These are phyloP conservation scores for Pestalotiopsis sp. DNA, from an alignment of 2,329 filamentous ascomycete genomes.

Conservation along the genomic window DNA sequence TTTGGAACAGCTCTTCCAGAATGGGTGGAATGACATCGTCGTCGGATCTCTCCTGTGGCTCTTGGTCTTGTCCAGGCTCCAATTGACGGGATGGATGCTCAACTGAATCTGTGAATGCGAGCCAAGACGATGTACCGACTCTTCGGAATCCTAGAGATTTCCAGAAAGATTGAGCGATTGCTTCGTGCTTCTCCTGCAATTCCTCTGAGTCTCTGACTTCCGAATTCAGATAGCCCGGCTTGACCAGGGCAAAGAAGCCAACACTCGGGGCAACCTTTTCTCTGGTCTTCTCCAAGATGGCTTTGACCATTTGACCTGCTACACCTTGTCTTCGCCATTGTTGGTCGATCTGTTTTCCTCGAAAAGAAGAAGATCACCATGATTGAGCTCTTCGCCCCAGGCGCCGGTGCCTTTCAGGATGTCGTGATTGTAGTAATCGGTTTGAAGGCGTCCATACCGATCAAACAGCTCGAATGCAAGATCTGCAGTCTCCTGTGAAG, in stretches of 20 bases:
- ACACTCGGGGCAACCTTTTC: constrained; percentile 7
- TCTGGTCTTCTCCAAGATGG: constrained; percentile 30
- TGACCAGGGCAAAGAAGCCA: constrained; percentile 22
- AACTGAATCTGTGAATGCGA: constrained; percentile 28
- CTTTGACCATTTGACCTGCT: constrained; percentile 31
- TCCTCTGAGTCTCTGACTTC: neutral
- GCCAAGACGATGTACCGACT: constrained; percentile 34
- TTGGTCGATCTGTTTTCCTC: constrained; percentile 19
- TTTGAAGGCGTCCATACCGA: constrained; percentile 37
- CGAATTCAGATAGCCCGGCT: constrained; percentile 20
- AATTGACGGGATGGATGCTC: constrained; percentile 27
- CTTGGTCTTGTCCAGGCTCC: neutral
- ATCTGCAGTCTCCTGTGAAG: neutral
- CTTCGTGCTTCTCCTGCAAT: neutral
- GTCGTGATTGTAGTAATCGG: constrained; percentile 31
- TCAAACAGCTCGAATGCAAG: constrained; percentile 41
- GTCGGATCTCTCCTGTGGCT: neutral
- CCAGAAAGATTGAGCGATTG: constrained; percentile 22
- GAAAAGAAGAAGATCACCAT: constrained; percentile 28
- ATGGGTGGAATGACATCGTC: neutral
- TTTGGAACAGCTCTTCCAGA: neutral
- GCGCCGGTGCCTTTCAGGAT: constrained; percentile 29
- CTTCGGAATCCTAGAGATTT: constrained; percentile 33
- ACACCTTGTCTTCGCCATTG: constrained; percentile 28
- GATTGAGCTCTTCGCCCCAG: constrained; percentile 33